Evolutionary conservation across 2,329 filamentous ascomycete species (phyloP), one percentile per base, ranked within the genome.

Genomic region (Cylindrodendrum hubeiense): DNA sequence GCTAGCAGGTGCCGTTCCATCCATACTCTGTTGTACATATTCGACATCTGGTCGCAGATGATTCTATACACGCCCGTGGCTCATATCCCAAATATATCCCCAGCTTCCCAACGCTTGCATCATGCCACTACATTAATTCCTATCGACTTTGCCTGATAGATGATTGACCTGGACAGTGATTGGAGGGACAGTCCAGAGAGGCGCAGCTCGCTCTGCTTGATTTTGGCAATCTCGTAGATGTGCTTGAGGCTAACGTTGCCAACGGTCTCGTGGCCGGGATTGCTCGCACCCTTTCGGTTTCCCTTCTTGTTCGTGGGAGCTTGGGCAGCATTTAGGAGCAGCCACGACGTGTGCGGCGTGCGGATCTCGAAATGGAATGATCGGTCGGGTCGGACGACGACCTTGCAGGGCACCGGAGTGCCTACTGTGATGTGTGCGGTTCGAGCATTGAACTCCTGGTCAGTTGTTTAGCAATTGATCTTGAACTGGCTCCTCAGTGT

Each of bases 171-270:
- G 82, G 92, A 94, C 28, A 95, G 76, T 1, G 91, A 90, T 78
- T 94, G 85, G 57, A 95, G 80, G 51, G 88, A 86, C 73, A 93
- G 78, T 2, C 92, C 93, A 2, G 92, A 93, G 67, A 95, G 80
- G 63, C 93, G 86, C 67, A 90, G 82, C 81, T 96, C 93, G 57
- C 87, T 84, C 71, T 93, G 91, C 87, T 99, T 99, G 77, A 99
- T 97, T 86, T 93, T 95, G 70, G 96, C 96, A 80, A 99, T 98
- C 83, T 98, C 95, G 82, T 94, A 98, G 22, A 99, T 85, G 82
- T 99, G 96, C 85, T 99, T 99, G 76, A 99, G 83, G 75, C 92
- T 96, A 60, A 99, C 87, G 4, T 89, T 91, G 63, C 95, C 96
- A n/a, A 97, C 89, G 8, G 84, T 89, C 72, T 97, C 93, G 66